These are phyloP conservation scores for Coemansia sp. DNA, from an alignment of 192 early-diverging fungal species.

Conservation along the genomic window DNA sequence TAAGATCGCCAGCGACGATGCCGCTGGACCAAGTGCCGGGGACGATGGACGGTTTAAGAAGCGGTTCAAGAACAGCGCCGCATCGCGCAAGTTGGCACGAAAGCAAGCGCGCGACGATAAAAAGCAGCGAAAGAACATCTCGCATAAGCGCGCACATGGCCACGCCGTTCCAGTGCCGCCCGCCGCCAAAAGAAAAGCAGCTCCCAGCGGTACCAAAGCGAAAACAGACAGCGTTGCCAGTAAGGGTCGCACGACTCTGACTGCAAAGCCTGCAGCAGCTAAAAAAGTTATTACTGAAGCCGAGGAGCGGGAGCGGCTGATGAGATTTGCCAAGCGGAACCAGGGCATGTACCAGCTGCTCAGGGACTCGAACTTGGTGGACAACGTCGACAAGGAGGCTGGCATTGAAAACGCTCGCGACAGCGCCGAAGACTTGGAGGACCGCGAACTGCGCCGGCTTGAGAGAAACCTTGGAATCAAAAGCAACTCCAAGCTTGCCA, in stretches of 20 bases:
- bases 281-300: constrained; percentile 4
- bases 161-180: background rate
- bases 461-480: constrained; percentile 55
- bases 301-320: constrained; percentile 43
- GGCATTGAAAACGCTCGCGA: constrained; percentile 13
- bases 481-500: constrained; percentile 38
- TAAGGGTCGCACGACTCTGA: background rate
- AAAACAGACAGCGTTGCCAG: background rate
- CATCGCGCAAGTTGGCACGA: constrained; percentile 42
- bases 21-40: background rate
- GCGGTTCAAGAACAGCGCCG: constrained; percentile 29
- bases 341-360: constrained; percentile 53
- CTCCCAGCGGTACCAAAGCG: background rate
- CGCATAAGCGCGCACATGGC: constrained; percentile 24
- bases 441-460: constrained; percentile 51
- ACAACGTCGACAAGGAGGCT: constrained; percentile 37
- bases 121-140: constrained; percentile 46
- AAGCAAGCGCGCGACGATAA: constrained; percentile 54
- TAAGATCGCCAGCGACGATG: constrained; percentile 11
- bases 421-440: constrained; percentile 43
- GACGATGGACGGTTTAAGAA: constrained; percentile 40
- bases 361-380: constrained; percentile 47
- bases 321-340: constrained; percentile 56
- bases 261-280: background rate
- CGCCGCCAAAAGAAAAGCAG: constrained; percentile 2